phyloP scores from a whole-genome alignment of 1,284 basidiomycete genomes.

The Filobasidium uniguttulatum region DNA sequence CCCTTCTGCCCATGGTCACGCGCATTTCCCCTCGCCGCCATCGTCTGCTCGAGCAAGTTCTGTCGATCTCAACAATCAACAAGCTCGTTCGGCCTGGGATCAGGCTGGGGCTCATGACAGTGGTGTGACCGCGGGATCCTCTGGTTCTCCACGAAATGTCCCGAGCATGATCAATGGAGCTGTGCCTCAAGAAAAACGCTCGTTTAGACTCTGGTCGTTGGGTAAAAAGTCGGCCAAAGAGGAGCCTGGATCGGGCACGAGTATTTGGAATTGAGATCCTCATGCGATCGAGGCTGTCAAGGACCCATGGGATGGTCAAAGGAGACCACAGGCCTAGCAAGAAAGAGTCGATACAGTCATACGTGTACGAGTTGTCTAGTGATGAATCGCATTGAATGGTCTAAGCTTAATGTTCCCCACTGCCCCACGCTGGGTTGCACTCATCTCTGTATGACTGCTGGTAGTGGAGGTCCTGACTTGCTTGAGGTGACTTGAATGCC shows the following conservation, averaged over 20 bases:
- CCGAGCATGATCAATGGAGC: background rate
- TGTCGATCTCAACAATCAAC: slow-evolving; percentile 1
- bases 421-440: no score
- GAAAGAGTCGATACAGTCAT: no score
- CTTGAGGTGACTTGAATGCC: no score
- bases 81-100: slow-evolving; percentile 4
- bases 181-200: slow-evolving; percentile 18
- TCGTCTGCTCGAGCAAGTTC: slow-evolving; percentile 8
- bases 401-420: no score
- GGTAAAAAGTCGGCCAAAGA: slow-evolving; percentile 18
- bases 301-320: no score
- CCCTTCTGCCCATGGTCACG: no score
- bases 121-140: background rate
- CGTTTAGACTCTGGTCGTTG: slow-evolving; percentile 31
- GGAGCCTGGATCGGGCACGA: slow-evolving; percentile 1
- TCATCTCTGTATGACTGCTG: no score
- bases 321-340: no score
- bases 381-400: no score
- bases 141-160: background rate
- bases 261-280: slow-evolving; percentile 1
- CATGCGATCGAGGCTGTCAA: no score
- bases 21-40: background rate
- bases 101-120: background rate
- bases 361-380: no score
- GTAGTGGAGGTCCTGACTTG: no score